Percentiles rank a stretch among this genome's conserved stretches.
phyloP scores from a whole-genome alignment of 768 basidiomycete genomes.

The Rhizopogon sp. region DNA sequence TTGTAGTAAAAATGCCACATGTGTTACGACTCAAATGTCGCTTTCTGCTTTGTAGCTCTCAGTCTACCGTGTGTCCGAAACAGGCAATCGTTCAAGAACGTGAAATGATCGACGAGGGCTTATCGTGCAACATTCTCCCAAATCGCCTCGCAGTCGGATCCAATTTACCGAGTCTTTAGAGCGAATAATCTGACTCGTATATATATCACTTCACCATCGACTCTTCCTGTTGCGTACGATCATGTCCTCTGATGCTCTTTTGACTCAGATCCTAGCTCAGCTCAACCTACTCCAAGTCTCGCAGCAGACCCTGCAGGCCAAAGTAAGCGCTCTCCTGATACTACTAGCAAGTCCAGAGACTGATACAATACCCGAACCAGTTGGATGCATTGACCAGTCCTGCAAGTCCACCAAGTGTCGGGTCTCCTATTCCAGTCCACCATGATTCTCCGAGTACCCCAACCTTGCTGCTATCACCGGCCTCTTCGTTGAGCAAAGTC shows the following conservation, averaged over 20 bases:
- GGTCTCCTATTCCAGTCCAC: constrained; percentile 21
- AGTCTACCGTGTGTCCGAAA: too few relatives aligned
- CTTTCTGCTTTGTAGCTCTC: too few relatives aligned
- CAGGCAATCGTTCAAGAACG: too few relatives aligned
- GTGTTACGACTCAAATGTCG: too few relatives aligned
- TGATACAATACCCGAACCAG: constrained; percentile 27
- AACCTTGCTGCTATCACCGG: constrained; percentile 24
- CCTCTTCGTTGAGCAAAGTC: constrained; percentile 18
- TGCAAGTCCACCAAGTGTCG: constrained; percentile 20
- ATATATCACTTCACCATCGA: constrained; percentile 5
- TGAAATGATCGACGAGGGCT: too few relatives aligned
- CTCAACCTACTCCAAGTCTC: constrained; percentile 67
- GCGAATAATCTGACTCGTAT: neutral
- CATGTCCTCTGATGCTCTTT: constrained; percentile 47
- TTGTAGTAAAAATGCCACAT: neutral
- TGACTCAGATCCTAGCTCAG: constrained; percentile 70
- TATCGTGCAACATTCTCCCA: neutral
- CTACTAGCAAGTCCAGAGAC: neutral
- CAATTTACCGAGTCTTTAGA: neutral
- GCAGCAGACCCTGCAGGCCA: constrained; percentile 75
- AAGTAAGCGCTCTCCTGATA: constrained; percentile 40
- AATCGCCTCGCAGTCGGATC: neutral
- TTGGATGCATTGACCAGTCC: constrained; percentile 42
- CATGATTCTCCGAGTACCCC: constrained; percentile 17
- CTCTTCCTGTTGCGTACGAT: constrained; percentile 1